These are phyloP conservation scores for Mrakia frigida DNA, from an alignment of 768 basidiomycete genomes.

Conservation along the genomic window DNA sequence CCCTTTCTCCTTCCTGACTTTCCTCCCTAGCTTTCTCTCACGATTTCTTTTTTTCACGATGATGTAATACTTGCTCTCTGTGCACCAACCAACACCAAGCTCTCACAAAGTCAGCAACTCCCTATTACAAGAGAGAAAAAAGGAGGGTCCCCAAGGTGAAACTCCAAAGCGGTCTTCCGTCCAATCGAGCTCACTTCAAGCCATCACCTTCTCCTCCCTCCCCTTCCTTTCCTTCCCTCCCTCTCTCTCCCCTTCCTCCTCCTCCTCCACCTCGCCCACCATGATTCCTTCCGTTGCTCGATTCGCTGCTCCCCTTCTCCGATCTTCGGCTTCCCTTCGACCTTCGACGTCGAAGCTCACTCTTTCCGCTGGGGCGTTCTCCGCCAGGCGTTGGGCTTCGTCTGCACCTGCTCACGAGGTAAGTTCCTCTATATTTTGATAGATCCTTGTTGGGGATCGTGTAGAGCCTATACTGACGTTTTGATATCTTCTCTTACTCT, in stretches of 20 bases:
- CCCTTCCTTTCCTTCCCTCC: background rate
- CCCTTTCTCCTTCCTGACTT: background rate
- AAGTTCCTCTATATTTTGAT: background rate
- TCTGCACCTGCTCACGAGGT: slow-evolving; percentile 28
- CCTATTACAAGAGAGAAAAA: background rate
- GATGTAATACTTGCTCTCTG: background rate
- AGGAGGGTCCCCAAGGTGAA: no score
- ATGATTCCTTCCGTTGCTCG: slow-evolving; percentile 27
- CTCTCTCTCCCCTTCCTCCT: background rate
- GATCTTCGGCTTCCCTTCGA: slow-evolving; percentile 1
- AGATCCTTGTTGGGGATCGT: background rate
- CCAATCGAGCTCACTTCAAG: background rate
- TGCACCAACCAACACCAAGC: background rate
- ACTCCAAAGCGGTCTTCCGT: background rate
- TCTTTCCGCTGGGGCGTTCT: slow-evolving; percentile 20
- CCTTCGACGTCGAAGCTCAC: slow-evolving; percentile 8
- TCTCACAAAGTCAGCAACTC: no score
- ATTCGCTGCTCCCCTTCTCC: slow-evolving; percentile 23
- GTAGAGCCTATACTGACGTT: background rate
- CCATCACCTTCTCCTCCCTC: slow-evolving; percentile 11
- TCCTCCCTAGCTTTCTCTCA: background rate
- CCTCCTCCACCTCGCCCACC: slow-evolving; percentile 1
- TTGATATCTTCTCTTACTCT: background rate
- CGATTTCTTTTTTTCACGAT: background rate
- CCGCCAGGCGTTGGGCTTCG: slow-evolving; percentile 28